These are phyloP conservation scores for Angomonas deanei DNA, from an alignment of 208 protist species.

Conservation along the genomic window DNA sequence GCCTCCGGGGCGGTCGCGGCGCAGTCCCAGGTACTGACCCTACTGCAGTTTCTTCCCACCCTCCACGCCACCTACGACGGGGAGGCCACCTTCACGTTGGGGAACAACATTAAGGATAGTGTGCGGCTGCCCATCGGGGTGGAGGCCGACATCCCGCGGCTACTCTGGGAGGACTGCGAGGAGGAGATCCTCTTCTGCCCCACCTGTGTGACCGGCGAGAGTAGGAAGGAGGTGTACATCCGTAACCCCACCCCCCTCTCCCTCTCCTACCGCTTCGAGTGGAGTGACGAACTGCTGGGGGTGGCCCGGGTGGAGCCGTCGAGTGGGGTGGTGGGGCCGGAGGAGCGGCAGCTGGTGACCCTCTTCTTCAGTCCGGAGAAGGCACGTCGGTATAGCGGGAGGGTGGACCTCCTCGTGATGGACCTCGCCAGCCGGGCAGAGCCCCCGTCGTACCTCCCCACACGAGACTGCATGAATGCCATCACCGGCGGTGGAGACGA, in stretches of 20 bases:
- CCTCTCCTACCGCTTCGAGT: constrained; percentile 50
- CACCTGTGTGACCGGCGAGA: constrained; percentile 71
- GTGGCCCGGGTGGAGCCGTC: constrained; percentile 60
- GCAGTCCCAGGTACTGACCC: constrained; percentile 29
- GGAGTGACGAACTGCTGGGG: constrained; percentile 30
- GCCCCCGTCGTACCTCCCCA: not conserved
- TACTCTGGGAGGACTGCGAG: constrained; percentile 11
- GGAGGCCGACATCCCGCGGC: constrained; percentile 45
- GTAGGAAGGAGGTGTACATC: constrained; percentile 33
- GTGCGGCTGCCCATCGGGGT: constrained; percentile 43
- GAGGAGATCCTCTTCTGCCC: constrained; percentile 42
- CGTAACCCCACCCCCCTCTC: constrained; percentile 76
- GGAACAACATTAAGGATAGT: constrained; percentile 24
- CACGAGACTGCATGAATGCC: not conserved
- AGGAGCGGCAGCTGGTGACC: constrained; percentile 30
- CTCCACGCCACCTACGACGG: constrained; percentile 39
- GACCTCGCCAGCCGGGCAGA: constrained; percentile 11
- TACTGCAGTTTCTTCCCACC: constrained; percentile 57
- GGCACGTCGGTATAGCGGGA: constrained; percentile 40
- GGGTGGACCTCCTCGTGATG: constrained; percentile 42
- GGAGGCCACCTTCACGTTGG: constrained; percentile 31
- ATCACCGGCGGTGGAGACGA: not conserved
- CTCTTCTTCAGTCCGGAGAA: constrained; percentile 60
- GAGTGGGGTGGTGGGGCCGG: constrained; percentile 45
- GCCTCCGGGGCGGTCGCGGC: constrained; percentile 48